phyloP scores from a whole-genome alignment of 257 asterid genomes.

The Rubia yunnanensis region DNA sequence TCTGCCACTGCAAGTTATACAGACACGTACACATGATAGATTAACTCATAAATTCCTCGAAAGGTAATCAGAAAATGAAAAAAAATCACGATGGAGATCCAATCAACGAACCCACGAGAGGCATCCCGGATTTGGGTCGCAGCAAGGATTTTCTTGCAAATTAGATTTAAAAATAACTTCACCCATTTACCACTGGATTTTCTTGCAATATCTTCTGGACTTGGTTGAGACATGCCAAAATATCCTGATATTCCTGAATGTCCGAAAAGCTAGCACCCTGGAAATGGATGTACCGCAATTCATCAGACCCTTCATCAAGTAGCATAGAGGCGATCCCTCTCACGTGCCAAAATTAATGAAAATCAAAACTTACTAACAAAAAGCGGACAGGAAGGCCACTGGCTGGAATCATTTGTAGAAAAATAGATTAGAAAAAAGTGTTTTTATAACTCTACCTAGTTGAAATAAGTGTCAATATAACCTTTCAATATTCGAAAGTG shows the following conservation, averaged over 20 bases:
- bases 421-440: no score
- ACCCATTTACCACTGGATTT: slow-evolving; percentile 15
- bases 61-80: neutral
- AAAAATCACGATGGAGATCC: neutral
- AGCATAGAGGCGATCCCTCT: neutral
- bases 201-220: slow-evolving; percentile 47
- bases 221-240: slow-evolving; percentile 52
- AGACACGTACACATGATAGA: no score
- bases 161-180: neutral
- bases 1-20: neutral
- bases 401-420: neutral
- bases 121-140: neutral
- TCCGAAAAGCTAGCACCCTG: slow-evolving; percentile 48
- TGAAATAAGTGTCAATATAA: no score
- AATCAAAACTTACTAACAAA: neutral
- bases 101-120: neutral
- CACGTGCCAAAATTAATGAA: neutral
- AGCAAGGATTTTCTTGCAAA: neutral
- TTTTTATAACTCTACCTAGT: no score
- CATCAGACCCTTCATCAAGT: neutral
- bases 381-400: neutral
- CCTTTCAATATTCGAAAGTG: no score
- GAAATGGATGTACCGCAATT: slow-evolving; percentile 1
- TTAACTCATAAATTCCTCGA: no score
- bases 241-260: slow-evolving; percentile 42